phyloP scores from a whole-genome alignment of 2,329 filamentous ascomycete genomes.

The Botrytis aclada region DNA sequence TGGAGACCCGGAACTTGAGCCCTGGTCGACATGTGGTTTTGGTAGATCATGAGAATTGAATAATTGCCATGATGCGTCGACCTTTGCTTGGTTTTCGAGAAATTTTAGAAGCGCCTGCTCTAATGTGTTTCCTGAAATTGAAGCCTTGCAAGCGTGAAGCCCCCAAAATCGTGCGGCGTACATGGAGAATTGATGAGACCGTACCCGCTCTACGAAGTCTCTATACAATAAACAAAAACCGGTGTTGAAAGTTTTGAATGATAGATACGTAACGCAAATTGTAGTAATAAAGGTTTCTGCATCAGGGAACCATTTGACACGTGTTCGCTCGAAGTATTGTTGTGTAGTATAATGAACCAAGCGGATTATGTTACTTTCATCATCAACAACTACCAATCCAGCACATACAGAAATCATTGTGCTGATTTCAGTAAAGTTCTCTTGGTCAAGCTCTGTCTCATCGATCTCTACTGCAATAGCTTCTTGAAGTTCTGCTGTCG shows the following conservation, averaged over 20 bases:
- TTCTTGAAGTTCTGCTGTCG: conserved; percentile 41
- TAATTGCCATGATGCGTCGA: neutral
- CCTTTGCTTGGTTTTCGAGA: neutral
- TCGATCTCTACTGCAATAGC: conserved; percentile 42
- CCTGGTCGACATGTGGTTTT: rapidly evolving
- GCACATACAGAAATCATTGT: conserved; percentile 31
- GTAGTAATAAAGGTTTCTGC: conserved; percentile 26
- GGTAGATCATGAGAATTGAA: rapidly evolving
- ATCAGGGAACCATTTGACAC: conserved; percentile 22
- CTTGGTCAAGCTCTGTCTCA: conserved; percentile 34
- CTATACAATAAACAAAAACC: conserved; percentile 26
- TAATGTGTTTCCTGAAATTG: neutral
- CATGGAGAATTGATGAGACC: neutral
- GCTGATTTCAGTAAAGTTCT: conserved; percentile 23
- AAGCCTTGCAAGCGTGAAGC: neutral
- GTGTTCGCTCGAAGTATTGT: conserved; percentile 32
- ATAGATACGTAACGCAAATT: conserved; percentile 36
- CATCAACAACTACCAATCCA: conserved; percentile 25
- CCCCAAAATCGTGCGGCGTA: neutral
- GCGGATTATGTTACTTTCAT: conserved; percentile 13
- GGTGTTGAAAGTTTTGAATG: conserved; percentile 30
- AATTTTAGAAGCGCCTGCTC: neutral
- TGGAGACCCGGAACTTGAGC: neutral
- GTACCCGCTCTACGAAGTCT: conserved; percentile 30
- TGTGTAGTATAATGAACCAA: conserved; percentile 37